These are phyloP conservation scores for Eremothecium cymbalariae DNA, from an alignment of 1,139 yeast genomes.

Conservation along the genomic window DNA sequence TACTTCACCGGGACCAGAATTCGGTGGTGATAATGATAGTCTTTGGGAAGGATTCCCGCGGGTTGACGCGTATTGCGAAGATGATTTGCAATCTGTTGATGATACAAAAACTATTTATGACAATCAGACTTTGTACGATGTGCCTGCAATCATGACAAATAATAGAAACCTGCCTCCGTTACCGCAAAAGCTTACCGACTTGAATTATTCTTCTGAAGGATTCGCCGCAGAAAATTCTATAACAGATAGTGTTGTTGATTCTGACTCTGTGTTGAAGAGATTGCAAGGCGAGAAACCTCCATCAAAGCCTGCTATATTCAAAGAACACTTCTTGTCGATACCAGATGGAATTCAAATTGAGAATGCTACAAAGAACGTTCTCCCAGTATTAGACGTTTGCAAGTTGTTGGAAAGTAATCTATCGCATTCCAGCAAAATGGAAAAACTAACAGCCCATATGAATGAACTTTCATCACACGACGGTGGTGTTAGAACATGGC, in stretches of 20 bases:
- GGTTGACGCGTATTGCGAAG: slow-evolving; percentile 13
- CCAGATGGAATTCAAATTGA: slow-evolving; percentile 17
- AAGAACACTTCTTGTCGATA: slow-evolving; percentile 15
- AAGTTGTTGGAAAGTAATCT: slow-evolving; percentile 20
- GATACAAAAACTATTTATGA: slow-evolving; percentile 32
- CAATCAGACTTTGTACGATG: slow-evolving; percentile 31
- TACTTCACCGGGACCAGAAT: slow-evolving; percentile 25
- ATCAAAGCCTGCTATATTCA: slow-evolving; percentile 6
- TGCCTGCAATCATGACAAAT: slow-evolving; percentile 28
- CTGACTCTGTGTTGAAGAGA: slow-evolving; percentile 11
- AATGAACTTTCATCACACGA: slow-evolving; percentile 21
- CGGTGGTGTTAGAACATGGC: slow-evolving; percentile 29
- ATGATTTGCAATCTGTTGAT: slow-evolving; percentile 28
- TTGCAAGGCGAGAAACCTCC: slow-evolving; percentile 10
- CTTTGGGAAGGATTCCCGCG: slow-evolving; percentile 33
- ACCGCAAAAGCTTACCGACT: slow-evolving; percentile 18
- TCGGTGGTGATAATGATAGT: slow-evolving; percentile 27
- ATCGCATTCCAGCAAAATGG: slow-evolving; percentile 21
- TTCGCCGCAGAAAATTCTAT: not conserved
- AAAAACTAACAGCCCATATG: slow-evolving; percentile 19
- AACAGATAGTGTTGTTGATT: not conserved
- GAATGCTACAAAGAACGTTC: slow-evolving; percentile 6
- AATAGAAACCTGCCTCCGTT: slow-evolving; percentile 28
- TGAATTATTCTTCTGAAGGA: not conserved
- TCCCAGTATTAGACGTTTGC: slow-evolving; percentile 23